Base-by-base conservation (phyloP, 169 alveolate species). In the Plasmodium gallinaceum region DNA sequence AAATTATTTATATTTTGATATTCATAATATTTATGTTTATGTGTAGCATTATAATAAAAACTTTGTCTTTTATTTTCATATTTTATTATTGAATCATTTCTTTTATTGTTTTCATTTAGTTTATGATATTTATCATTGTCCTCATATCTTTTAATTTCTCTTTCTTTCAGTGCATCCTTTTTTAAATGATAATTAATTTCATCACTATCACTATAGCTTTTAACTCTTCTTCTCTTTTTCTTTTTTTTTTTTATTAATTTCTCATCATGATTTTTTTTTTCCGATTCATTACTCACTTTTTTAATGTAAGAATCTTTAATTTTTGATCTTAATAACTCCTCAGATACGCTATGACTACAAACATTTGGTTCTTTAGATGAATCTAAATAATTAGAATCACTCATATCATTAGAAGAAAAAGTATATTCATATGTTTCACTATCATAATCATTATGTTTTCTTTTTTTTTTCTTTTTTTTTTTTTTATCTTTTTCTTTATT, bases 401-500 rank as follows among this genome's bases (percentile, higher is more conserved):
- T 61, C 14, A 0, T 20, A 7, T 61, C 70, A 9, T 61, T 61
- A 22, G 26, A 20, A 61, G 12, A 22, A 8, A 24, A 61, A 26
- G 18, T 12, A 54, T 54, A 10, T 61, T 43, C 62, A 60, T 16
- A 32, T 62, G 75, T 43, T 16, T 74, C 73, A 46, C 37, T 70
- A 39, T 57, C 62, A 4, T 18, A 12, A 10, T 26, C 65, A 7
- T 58, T 20, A 42, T 32, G 73, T 10, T 58, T 54, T n/a, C 43
- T 48, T n/a, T 32, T 74, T 26, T 37, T 22, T 22, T 46, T 68
- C 10, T 22, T 65, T 20, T 54, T 37, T 68, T 26, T 58, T 65
- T 51, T 80, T 48, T 37, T 37, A 9, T 51, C 46, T 12, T 68
- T 32, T 7, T 80, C 16, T 48, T 80, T 66, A n/a, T 68, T 68